Conservation (phyloP, 2,329 filamentous ascomycete genomes). For the Verticillium isaacii region DNA sequence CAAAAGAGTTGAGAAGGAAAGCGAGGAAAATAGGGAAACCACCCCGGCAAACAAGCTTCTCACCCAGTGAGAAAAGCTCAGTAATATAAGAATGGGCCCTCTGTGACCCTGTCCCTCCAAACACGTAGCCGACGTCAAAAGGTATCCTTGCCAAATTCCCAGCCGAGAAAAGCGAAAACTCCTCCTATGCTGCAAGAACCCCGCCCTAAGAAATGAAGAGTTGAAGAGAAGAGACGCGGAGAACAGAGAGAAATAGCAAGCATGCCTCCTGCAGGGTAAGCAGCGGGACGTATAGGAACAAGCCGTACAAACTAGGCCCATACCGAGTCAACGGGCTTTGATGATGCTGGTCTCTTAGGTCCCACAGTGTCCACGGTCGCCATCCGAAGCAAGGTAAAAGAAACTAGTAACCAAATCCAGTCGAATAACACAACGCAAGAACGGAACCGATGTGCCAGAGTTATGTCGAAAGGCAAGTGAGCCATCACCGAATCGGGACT, state of each 20-base stretch:
- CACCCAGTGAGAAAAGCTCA: neutral
- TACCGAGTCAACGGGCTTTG: neutral
- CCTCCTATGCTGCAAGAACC: slow-evolving; percentile 2
- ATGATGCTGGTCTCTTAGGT: neutral
- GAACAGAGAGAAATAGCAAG: neutral
- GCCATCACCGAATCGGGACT: neutral
- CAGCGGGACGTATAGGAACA: neutral
- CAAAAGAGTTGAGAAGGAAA: slow-evolving; percentile 8
- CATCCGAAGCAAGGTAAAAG: neutral
- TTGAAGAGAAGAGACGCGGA: neutral
- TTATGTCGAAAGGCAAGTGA: neutral
- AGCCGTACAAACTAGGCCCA: neutral
- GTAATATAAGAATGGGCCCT: neutral
- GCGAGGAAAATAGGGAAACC: slow-evolving; percentile 3
- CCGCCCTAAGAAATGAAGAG: slow-evolving; percentile 1
- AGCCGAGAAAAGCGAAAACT: slow-evolving; percentile 2
- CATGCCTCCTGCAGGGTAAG: neutral
- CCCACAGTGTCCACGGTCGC: neutral
- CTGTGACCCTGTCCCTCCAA: neutral
- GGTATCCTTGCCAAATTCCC: neutral
- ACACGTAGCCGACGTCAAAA: slow-evolving; percentile 2
- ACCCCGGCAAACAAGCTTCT: slow-evolving; percentile 1
- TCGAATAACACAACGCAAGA: neutral
- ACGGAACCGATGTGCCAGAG: neutral
- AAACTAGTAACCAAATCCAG: neutral